Evolutionary conservation across 345 rosid genomes (phyloP), one percentile per base, ranked within the genome.

Genomic region (Sisymbrium irio): DNA sequence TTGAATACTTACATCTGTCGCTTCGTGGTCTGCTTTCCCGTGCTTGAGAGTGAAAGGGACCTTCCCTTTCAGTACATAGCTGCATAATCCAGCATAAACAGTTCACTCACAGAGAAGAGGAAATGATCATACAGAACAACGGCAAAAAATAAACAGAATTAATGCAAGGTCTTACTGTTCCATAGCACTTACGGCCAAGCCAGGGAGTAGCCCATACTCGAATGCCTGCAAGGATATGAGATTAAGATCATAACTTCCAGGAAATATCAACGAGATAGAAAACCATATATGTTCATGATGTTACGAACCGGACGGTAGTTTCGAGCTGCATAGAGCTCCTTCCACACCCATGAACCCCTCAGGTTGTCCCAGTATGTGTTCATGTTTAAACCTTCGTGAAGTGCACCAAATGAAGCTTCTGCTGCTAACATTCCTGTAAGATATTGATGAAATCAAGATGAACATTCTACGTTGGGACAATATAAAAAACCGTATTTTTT

Each of bases 361-460:
- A 94, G 78, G 60, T 71, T 72, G 65, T 85, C 87, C 97, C 97
- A 91, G 73, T 89, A 94, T 19, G 75, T 71, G 58, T 87, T 90
- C 88, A 89, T 84, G 72, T 77, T 83, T 64, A 75, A 76, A 40
- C 82, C 86, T 72, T 83, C 83, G 58, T 73, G 80, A 80, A 94
- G 87, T 44, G 67, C 76, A 64, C 89, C 86, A 81, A 89, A 89
- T 71, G 91, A 80, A 79, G 93, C 95, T 72, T 94, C 97, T 50
- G 97, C 98, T 47, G 97, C 98, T 60, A 94, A 83, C 97, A 91
- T 94, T 71, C 98, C 97, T 94, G 83, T 61, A 67, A 42, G 46
- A 82, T 71, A 71, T 27, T 72, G 33, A 36, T 56, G 19, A 28
- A 50, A 32, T n/a, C 33, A 67, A n/a, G 42, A 41, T 44, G 60